phyloP scores from a whole-genome alignment of 2,329 filamentous ascomycete species.

The Rhexocercosporidium sp. region DNA sequence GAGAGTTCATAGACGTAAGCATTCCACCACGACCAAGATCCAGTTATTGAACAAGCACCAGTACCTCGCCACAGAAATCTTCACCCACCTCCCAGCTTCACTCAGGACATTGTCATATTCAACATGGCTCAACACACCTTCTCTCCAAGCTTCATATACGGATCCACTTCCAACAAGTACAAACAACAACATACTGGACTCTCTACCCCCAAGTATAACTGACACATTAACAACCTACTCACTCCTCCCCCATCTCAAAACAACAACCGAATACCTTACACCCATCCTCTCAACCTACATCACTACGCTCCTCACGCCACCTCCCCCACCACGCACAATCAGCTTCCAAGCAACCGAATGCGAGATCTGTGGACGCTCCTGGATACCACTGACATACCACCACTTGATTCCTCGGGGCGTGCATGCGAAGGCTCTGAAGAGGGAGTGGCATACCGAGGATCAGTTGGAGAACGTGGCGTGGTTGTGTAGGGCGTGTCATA shows the following conservation, averaged over 20 bases:
- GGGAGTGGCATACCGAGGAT: slow-evolving; percentile 79
- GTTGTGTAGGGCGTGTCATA: slow-evolving; percentile 85
- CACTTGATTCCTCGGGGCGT: slow-evolving; percentile 82
- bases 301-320: slow-evolving; percentile 59
- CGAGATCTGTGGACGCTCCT: slow-evolving; percentile 77
- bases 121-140: slow-evolving; percentile 53
- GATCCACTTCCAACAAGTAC: slow-evolving; percentile 55
- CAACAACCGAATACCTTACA: slow-evolving; percentile 59
- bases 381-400: slow-evolving; percentile 81
- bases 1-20: slow-evolving; percentile 68
- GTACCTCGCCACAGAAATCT: slow-evolving; percentile 75
- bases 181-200: slow-evolving; percentile 50
- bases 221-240: slow-evolving; percentile 73
- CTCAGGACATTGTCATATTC: slow-evolving; percentile 68
- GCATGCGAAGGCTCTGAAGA: slow-evolving; percentile 76
- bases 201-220: slow-evolving; percentile 60
- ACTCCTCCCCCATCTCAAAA: slow-evolving; percentile 55
- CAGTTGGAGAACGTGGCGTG: slow-evolving; percentile 82
- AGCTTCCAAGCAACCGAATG: slow-evolving; percentile 60
- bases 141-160: slow-evolving; percentile 60
- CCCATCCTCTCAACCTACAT: slow-evolving; percentile 70
- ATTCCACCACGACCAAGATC: background rate
- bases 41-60: slow-evolving; percentile 42
- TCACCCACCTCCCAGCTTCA: slow-evolving; percentile 64
- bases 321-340: slow-evolving; percentile 66